phyloP scores from a whole-genome alignment of 306 rosid species.

The Rubus parviflorus region DNA sequence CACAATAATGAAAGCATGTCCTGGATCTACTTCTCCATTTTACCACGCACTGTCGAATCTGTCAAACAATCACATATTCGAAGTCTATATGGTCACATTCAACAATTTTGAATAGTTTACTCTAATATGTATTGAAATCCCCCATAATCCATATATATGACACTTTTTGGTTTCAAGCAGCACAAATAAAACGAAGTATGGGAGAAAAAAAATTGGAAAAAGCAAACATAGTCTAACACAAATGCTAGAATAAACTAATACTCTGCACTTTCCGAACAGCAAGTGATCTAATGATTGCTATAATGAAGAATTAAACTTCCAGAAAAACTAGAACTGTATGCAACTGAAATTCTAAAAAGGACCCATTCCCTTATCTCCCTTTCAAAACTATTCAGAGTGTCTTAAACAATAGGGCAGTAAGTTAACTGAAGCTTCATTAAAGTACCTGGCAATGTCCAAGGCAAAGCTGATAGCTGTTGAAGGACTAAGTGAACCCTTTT shows the following conservation, averaged over 20 bases:
- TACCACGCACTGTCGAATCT: no score
- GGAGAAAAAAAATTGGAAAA: background rate
- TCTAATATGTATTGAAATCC: background rate
- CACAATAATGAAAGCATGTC: background rate
- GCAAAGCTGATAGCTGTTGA: conserved; percentile 72
- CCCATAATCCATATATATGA: background rate
- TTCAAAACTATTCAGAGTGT: background rate
- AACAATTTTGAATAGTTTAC: background rate
- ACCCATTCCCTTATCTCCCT: background rate
- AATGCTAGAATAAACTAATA: background rate
- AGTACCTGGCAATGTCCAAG: conserved; percentile 83
- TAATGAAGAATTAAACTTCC: background rate
- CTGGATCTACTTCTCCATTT: background rate
- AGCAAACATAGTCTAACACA: background rate
- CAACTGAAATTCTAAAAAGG: background rate
- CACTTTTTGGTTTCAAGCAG: background rate
- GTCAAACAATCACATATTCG: background rate
- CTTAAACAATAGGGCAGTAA: background rate
- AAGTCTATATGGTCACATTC: background rate
- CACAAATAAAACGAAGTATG: background rate
- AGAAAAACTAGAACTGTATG: background rate
- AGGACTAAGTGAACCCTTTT: conserved; percentile 72
- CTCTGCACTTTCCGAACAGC: conserved; percentile 5
- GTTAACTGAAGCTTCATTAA: background rate
- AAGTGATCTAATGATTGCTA: conserved; percentile 1